phyloP scores from a whole-genome alignment of 202 grass and related monocot genomes.

The Zizania palustris region DNA sequence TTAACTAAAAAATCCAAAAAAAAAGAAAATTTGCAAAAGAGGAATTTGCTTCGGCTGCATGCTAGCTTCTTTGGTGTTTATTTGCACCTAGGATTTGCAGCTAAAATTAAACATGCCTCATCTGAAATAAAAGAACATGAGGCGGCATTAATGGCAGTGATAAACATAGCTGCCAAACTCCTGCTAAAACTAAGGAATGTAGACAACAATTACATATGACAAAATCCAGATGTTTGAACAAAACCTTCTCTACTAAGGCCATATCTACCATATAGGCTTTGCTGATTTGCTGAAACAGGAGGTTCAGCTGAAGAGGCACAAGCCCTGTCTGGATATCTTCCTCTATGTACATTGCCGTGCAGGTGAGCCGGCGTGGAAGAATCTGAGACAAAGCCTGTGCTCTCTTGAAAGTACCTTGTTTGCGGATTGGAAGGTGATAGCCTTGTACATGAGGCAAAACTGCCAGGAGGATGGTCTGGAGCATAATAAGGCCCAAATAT shows the following conservation, averaged over 20 bases:
- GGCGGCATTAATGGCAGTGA: conserved; percentile 46
- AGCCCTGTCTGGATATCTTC: conserved; percentile 68
- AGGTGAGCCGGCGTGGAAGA: conserved; percentile 50
- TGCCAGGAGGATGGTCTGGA: conserved; percentile 54
- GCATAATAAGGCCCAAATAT: conserved; percentile 79
- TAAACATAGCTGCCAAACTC: conserved; percentile 45
- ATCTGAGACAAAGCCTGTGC: conserved; percentile 50
- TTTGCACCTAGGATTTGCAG: conserved; percentile 53
- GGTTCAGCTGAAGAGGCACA: conserved; percentile 54
- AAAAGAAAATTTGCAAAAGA: too few relatives aligned
- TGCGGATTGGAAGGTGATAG: conserved; percentile 58
- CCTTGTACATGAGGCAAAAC: conserved; percentile 58
- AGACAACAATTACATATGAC: conserved; percentile 63
- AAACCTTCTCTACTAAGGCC: conserved; percentile 62
- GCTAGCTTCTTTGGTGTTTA: too few relatives aligned
- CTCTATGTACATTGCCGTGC: conserved; percentile 82
- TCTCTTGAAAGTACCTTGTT: conserved; percentile 79
- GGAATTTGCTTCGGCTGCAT: too few relatives aligned
- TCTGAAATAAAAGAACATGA: conserved; percentile 65
- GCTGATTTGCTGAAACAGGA: conserved; percentile 36
- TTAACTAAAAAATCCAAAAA: too few relatives aligned
- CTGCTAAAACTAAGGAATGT: conserved; percentile 57
- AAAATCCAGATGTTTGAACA: conserved; percentile 90
- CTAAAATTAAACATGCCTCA: conserved; percentile 65
- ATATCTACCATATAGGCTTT: conserved; percentile 49